Base-by-base conservation (phyloP, 345 rosid species). In the Balakata baccata region DNA sequence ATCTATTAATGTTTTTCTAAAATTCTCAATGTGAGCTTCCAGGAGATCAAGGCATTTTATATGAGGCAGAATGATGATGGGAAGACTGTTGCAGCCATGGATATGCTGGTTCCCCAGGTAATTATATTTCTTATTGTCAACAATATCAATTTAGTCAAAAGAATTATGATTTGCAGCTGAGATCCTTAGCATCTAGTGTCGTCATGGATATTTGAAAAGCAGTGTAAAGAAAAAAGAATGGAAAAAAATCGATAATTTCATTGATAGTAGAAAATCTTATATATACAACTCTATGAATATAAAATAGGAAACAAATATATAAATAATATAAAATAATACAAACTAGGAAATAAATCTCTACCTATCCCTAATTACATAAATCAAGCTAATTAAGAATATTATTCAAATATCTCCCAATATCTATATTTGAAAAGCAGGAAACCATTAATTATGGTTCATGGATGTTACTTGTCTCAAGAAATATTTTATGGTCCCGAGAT, bases 11-110 rank as follows among this genome's bases (percentile, higher is more conserved):
- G 18, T 52, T 13, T 46, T 69, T 61, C 41, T 79, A 50, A 29
- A 46, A 17, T 72, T 69, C 57, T 69, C 16, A n/a, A 64, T 72
- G 29, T 74, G 16, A 74, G 79, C 60, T 81, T 25, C 43, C 85
- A 89, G 93, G 99, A 91, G 72, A 95, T 95, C 75, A 95, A 95
- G 77, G 99, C 99, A 51, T 95, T 95, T 78, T 95, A 95, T 78
- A 92, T 95, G 99, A 90, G 99, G 60, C 90, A 91, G 84, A 95
- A 95, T 75, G 93, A 91, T 62, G 99, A 95, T 73, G 98, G 97
- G 43, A 95, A 87, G 85, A 95, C 99, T 46, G 99, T 95, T 52
- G 99, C 99, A 29, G 99, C 99, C 34, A 95, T 95, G 99, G 99
- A 95, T 84, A 75, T 95, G 96, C 81, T 95, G 54, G 98, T 95